phyloP scores from a whole-genome alignment of 1,139 yeast genomes.

The Hansenula lynferdii region DNA sequence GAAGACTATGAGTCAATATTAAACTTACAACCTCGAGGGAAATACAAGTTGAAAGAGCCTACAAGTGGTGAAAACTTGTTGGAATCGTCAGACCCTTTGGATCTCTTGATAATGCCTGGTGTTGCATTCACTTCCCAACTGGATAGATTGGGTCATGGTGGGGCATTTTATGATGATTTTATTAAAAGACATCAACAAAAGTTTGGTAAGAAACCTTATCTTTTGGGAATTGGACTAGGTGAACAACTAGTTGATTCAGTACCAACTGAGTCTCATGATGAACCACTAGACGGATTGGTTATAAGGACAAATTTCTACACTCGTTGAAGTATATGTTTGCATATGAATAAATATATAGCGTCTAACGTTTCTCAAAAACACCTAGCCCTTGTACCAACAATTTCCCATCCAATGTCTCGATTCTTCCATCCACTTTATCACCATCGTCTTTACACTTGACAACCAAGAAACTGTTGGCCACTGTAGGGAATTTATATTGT shows the following conservation, averaged over 20 bases:
- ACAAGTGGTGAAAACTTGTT: slow-evolving; percentile 20
- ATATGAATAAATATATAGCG: too few species aligned
- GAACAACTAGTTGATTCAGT: slow-evolving; percentile 60
- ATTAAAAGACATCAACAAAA: slow-evolving; percentile 39
- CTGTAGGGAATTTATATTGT: slow-evolving; percentile 66
- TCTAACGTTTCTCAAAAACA: slow-evolving; percentile 20
- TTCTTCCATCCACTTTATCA: slow-evolving; percentile 36
- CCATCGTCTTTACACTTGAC: slow-evolving; percentile 40
- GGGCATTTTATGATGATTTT: slow-evolving; percentile 86
- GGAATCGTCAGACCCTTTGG: slow-evolving; percentile 41
- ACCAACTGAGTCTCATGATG: slow-evolving; percentile 72
- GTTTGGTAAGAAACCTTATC: slow-evolving; percentile 30
- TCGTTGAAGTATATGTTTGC: too few species aligned
- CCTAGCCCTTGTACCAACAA: slow-evolving; percentile 40
- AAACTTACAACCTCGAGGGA: slow-evolving; percentile 60
- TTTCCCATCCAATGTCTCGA: slow-evolving; percentile 34
- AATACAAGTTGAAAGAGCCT: slow-evolving; percentile 69
- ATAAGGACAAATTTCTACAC: slow-evolving; percentile 29
- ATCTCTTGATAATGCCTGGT: slow-evolving; percentile 78
- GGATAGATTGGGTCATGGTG: slow-evolving; percentile 87
- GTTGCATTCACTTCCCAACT: slow-evolving; percentile 60
- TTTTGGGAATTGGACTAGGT: slow-evolving; percentile 65
- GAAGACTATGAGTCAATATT: slow-evolving; percentile 36
- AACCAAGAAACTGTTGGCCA: slow-evolving; percentile 75
- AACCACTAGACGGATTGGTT: slow-evolving; percentile 55